Conservation (phyloP, 2,329 filamentous ascomycete species). For the Seiridium cupressi region DNA sequence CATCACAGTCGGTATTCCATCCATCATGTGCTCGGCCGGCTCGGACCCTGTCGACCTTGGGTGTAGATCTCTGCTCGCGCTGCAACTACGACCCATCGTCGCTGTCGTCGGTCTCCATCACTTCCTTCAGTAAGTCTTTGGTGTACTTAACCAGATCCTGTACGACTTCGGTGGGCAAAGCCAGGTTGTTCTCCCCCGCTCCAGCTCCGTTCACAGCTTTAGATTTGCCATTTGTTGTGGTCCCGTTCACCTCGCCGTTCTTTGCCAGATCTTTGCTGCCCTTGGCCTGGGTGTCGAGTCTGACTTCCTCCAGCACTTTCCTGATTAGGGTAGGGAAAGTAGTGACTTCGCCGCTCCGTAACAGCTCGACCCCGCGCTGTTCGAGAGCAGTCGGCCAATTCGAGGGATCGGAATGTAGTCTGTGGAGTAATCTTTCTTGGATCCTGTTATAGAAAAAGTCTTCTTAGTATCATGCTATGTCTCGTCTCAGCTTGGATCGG, state of each 20-base stretch:
- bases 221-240: constrained; percentile 16
- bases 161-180: background rate
- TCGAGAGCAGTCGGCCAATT: constrained; percentile 65
- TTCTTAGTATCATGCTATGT: constrained; percentile 5
- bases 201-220: constrained; percentile 12
- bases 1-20: too few relatives aligned
- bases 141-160: background rate
- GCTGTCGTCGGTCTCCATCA: constrained; percentile 2
- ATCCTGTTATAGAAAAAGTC: constrained; percentile 41
- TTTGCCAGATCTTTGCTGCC: constrained; percentile 18
- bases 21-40: too few relatives aligned
- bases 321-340: constrained; percentile 61
- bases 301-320: constrained; percentile 62
- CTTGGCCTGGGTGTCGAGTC: constrained; percentile 43
- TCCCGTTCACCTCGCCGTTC: constrained; percentile 25
- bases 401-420: constrained; percentile 55
- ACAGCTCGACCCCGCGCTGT: constrained; percentile 56
- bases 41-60: too few relatives aligned
- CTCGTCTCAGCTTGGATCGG: too few relatives aligned
- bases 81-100: background rate
- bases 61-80: too few relatives aligned
- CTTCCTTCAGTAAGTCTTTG: background rate
- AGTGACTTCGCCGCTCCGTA: constrained; percentile 57
- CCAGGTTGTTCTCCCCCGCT: constrained; percentile 38
- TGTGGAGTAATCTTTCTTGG: constrained; percentile 62